These are phyloP conservation scores for Chytriomyces confervae DNA, from an alignment of 192 early-diverging fungal genomes.

Conservation along the genomic window DNA sequence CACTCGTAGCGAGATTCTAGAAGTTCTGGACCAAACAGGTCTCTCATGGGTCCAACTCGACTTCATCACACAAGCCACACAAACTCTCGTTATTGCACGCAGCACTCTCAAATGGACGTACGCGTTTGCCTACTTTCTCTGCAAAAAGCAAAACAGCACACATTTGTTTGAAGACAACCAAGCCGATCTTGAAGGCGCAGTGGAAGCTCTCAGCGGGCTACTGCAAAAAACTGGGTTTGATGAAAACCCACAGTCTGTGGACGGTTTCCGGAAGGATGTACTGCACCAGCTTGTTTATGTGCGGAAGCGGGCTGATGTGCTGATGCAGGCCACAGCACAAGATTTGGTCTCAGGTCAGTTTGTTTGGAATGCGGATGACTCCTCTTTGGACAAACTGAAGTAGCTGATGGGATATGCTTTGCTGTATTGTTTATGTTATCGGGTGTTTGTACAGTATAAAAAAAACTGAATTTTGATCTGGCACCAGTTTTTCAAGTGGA, in stretches of 20 bases:
- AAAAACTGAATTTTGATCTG: too few relatives aligned
- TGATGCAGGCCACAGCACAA: slow-evolving; percentile 85
- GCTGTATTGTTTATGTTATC: too few relatives aligned
- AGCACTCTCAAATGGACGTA: slow-evolving; percentile 97
- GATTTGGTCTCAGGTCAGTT: slow-evolving; percentile 85
- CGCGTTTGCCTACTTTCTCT: slow-evolving; percentile 92
- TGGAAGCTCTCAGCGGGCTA: slow-evolving; percentile 88
- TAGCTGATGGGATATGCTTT: too few relatives aligned
- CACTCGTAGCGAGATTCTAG: slow-evolving; percentile 93
- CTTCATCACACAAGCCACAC: slow-evolving; percentile 90
- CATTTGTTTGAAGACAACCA: slow-evolving; percentile 97
- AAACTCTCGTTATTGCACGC: slow-evolving; percentile 85
- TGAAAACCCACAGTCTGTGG: slow-evolving; percentile 42
- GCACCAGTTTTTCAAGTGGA: too few relatives aligned
- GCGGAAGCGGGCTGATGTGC: slow-evolving; percentile 77
- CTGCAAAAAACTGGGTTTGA: slow-evolving; percentile 77
- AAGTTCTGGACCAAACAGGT: slow-evolving; percentile 85
- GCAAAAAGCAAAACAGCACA: slow-evolving; percentile 76
- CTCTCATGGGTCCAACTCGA: slow-evolving; percentile 98
- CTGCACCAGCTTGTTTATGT: slow-evolving; percentile 95
- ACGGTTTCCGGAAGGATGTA: slow-evolving; percentile 79
- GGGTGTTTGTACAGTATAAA: too few relatives aligned
- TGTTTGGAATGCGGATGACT: slow-evolving; percentile 52
- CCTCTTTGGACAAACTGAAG: too few relatives aligned
- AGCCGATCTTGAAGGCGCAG: slow-evolving; percentile 93